Base-by-base conservation (phyloP, 148 eudicot genomes). In the Camellia japonica region DNA sequence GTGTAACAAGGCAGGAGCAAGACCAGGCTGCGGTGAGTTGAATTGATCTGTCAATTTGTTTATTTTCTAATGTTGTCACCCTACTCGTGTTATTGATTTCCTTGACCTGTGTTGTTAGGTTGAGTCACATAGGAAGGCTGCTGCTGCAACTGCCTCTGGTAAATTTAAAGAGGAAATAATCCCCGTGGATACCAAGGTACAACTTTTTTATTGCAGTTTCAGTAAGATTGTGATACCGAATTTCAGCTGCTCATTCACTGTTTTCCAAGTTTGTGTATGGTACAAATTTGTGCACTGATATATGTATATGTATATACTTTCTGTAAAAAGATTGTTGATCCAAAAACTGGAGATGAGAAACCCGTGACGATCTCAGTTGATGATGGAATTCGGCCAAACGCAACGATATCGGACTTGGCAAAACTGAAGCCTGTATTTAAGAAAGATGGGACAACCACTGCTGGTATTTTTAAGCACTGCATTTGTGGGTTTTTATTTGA, bases 41-140 rank as follows among this genome's bases (percentile, higher is more conserved):
- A 79, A 61, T 59, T 52, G 77, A 64, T 66, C 49, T 65, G 4
- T 66, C 69, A 16, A 3, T 30, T 13, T 56, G 13, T 65, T 49
- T 7, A 56, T 74, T 70, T 18, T 9, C 68, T 51, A 2, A 7
- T 79, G 61, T 52, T 8, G 23, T 38, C 75, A n/a, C 60, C 1
- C 38, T 30, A 30, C 38, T 30, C 38, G 38, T 30, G 41, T 2
- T 3, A 42, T 78, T 77, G 46, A 68, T 80, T 80, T 51, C 43
- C 30, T 30, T 30, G 38, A 30, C 70, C 73, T 69, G 51, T 80
- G n/a, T 60, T 86, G 60, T 73, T 78, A 96, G 99, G 95, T 94
- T 79, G 97, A 96, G 15, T 96, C 99, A n/a, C 99, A 96, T 84
- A 88, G 91, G 71, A 90, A 89, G 84, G 99, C 99, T 80, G 99